Base-by-base conservation (phyloP, 495 filamentous ascomycete genomes). In the Penicillium turbatum region DNA sequence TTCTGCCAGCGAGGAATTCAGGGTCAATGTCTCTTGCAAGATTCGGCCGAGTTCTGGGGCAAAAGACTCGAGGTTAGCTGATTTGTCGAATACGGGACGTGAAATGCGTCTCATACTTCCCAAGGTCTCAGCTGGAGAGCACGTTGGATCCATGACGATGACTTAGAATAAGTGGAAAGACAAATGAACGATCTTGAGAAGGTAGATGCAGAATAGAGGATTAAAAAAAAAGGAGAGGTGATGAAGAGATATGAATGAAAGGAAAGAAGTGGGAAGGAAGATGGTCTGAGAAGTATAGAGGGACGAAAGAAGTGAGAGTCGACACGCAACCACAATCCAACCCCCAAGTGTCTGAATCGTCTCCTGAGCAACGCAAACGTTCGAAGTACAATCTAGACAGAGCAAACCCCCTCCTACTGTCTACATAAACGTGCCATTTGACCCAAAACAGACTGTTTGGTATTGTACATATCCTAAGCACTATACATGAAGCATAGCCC, bases 371-470 rank as follows among this genome's bases (percentile, higher is more conserved):
- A 17, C 15, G 27, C 27, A 31, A 31, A 30, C 26, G 5, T 11
- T 26, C 0, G n/a, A 5, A 5, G 7, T 12, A 17, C 11, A 29
- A 67, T 54, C n/a, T 40, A 48, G 43, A 51, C 27, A 58, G 59
- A 16, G 19, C 54, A 34, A 47, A 32, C 4, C 12, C 13, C 7
- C 26, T 43, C 9, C n/a, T 43, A 16, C 7, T 43, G 27, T 12
- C 6, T 29, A 43, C 6, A 29, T 43, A 15, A 15, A 5, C 13
- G 11, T 35, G 32, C 6, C 9, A 44, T 30, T 44, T 9, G 2
- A 30, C 24, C 12, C 17, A 34, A 24, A 46, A 31, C 12, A 32
- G 39, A 15, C 13, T 55, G 16, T 34, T 56, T 48, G 10, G 64
- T 55, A 11, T 37, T 17, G 8, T 39, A 49, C 24, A 49, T 12